Evolutionary conservation across 305 asterid species (phyloP).

Genomic region (Rubia peregrina): DNA sequence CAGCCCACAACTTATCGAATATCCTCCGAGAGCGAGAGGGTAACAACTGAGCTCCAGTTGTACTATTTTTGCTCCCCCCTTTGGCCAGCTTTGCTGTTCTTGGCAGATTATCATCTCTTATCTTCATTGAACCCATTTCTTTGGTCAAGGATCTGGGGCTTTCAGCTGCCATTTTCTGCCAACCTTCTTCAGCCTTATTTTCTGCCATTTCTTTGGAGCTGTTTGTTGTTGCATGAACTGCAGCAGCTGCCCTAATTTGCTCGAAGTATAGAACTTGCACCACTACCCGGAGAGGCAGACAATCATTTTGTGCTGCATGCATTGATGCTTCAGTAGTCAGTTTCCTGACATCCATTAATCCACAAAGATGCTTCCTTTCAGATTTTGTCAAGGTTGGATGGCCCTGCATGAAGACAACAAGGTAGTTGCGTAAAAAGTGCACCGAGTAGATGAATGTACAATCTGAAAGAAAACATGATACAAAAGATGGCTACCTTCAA

Average conservation of each 20-base stretch:
- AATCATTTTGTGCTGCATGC: slow-evolving; percentile 90
- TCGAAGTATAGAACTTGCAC: slow-evolving; percentile 77
- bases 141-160: slow-evolving; percentile 36
- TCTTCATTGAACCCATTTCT: slow-evolving; percentile 44
- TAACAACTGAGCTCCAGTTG: slow-evolving; percentile 45
- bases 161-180: slow-evolving; percentile 35
- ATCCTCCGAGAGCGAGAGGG: slow-evolving; percentile 86
- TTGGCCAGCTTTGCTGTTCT: slow-evolving; percentile 35
- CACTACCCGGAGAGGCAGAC: slow-evolving; percentile 67
- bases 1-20: slow-evolving; percentile 62
- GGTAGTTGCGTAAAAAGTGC: not conserved
- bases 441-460: too few species aligned
- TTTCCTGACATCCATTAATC: slow-evolving; percentile 66
- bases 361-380: slow-evolving; percentile 65
- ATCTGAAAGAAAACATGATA: not conserved
- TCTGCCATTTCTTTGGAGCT: slow-evolving; percentile 9
- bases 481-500: slow-evolving; percentile 40
- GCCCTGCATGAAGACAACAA: slow-evolving; percentile 34
- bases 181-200: slow-evolving; percentile 22
- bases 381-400: slow-evolving; percentile 51
- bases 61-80: slow-evolving; percentile 48
- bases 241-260: slow-evolving; percentile 56
- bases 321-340: slow-evolving; percentile 62
- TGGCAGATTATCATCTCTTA: slow-evolving; percentile 39
- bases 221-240: slow-evolving; percentile 24